Percentiles rank a stretch among this genome's conserved stretches.
Evolutionary conservation across 129 eudicot species (phyloP).

Genomic region (Chrysanthemum lavandulifolium): DNA sequence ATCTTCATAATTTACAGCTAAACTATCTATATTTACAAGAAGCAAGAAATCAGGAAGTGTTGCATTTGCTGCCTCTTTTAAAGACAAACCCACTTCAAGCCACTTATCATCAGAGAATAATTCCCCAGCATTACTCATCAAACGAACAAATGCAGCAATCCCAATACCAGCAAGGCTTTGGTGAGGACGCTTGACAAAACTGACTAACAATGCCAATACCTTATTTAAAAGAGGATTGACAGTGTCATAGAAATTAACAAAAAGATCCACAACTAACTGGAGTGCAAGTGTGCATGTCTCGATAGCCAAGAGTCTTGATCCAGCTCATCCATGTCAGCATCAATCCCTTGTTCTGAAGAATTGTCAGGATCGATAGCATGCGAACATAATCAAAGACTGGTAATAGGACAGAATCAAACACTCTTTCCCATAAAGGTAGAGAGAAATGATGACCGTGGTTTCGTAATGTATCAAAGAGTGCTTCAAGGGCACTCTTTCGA

Average conservation of each 20-base stretch:
- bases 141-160: conserved; percentile 93
- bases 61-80: conserved; percentile 74
- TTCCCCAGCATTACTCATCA: conserved; percentile 90
- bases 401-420: conserved; percentile 88
- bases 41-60: conserved; percentile 86
- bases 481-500: conserved; percentile 83
- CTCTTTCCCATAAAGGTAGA: conserved; percentile 87
- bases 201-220: conserved; percentile 68
- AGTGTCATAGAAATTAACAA: conserved; percentile 76
- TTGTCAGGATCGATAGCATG: conserved; percentile 83
- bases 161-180: conserved; percentile 99
- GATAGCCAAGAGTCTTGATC: conserved; percentile 95
- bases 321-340: conserved; percentile 53
- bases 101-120: conserved; percentile 82
- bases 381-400: conserved; percentile 93
- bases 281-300: conserved; percentile 97
- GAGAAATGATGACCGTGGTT: conserved; percentile 94
- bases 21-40: conserved; percentile 42
- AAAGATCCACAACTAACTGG: conserved; percentile 92
- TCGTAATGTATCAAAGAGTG: conserved; percentile 84
- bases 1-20: conserved; percentile 45
- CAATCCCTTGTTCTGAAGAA: conserved; percentile 38
- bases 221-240: conserved; percentile 85
- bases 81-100: conserved; percentile 74
- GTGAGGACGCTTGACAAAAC: conserved; percentile 92